Evolutionary conservation across 2,329 filamentous ascomycete species (phyloP).

Genomic region (Rhynchosporium secalis): DNA sequence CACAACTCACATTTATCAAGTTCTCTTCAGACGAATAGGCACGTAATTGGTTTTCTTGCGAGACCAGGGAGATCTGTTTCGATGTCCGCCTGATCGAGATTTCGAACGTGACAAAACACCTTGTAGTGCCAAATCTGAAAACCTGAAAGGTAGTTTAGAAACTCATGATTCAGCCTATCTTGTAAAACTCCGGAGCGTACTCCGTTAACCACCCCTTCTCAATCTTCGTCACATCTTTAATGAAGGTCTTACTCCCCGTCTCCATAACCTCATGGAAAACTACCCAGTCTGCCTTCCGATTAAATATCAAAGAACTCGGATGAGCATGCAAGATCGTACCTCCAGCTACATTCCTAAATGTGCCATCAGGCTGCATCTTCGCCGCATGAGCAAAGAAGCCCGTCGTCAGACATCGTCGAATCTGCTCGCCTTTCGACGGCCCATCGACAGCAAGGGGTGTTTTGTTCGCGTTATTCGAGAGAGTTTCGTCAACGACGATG

Average conservation of each 20-base stretch:
- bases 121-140: not conserved
- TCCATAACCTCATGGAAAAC: constrained; percentile 94
- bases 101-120: not conserved
- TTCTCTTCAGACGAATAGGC: no score
- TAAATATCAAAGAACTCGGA: constrained; percentile 92
- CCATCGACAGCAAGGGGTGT: constrained; percentile 43
- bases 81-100: no score
- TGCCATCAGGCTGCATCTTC: constrained; percentile 90
- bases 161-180: constrained; percentile 43
- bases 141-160: not conserved
- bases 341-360: constrained; percentile 81
- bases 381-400: constrained; percentile 95
- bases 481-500: constrained; percentile 65
- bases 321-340: constrained; percentile 80
- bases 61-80: no score
- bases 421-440: constrained; percentile 64
- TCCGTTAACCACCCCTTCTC: constrained; percentile 91
- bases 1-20: no score
- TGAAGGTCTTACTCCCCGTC: constrained; percentile 83
- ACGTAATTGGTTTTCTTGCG: no score
- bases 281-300: constrained; percentile 94
- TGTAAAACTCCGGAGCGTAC: constrained; percentile 83
- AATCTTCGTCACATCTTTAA: constrained; percentile 89
- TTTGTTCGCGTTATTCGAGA: constrained; percentile 42
- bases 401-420: constrained; percentile 79